Conservation (phyloP, 1,284 basidiomycete species). For the Cryptococcus sp. region DNA sequence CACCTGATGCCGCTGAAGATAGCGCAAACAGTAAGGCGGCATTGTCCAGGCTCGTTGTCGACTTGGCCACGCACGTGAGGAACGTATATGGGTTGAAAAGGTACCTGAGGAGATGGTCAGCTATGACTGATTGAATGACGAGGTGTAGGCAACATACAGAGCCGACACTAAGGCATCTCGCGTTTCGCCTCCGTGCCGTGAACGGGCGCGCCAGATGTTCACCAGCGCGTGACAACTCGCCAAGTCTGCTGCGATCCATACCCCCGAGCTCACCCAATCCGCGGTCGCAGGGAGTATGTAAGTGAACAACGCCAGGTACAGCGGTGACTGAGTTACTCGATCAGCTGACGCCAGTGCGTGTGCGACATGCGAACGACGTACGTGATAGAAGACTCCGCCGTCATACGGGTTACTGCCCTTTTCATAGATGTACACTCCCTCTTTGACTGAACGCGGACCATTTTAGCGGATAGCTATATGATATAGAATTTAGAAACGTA, state of each 20-base stretch:
- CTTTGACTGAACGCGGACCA: constrained; percentile 65
- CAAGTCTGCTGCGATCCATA: constrained; percentile 74
- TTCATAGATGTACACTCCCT: constrained; percentile 76
- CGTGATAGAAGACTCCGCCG: constrained; percentile 80
- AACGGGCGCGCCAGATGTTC: constrained; percentile 18
- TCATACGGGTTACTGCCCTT: constrained; percentile 79
- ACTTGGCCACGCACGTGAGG: constrained; percentile 73
- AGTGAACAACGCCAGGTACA: constrained; percentile 75
- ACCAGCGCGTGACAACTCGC: constrained; percentile 65
- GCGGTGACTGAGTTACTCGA: constrained; percentile 64
- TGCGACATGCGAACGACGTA: constrained; percentile 52
- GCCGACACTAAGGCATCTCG: constrained; percentile 64
- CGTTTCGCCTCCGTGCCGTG: constrained; percentile 52
- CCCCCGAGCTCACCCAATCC: constrained; percentile 57
- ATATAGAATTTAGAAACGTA: constrained; percentile 21
- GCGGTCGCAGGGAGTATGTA: constrained; percentile 62
- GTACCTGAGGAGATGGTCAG: constrained; percentile 60
- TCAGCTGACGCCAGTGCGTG: constrained; percentile 3
- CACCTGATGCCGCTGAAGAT: constrained; percentile 72
- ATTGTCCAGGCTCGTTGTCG: constrained; percentile 79
- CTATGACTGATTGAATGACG: background rate
- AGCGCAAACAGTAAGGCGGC: constrained; percentile 67
- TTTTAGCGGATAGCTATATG: background rate
- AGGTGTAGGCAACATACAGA: constrained; percentile 58
- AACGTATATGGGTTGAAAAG: constrained; percentile 86